A percentile compares a stretch with the other conserved stretches of the same genome.
Evolutionary conservation across 768 basidiomycete genomes (phyloP).

Genomic region (Boletus sp.): DNA sequence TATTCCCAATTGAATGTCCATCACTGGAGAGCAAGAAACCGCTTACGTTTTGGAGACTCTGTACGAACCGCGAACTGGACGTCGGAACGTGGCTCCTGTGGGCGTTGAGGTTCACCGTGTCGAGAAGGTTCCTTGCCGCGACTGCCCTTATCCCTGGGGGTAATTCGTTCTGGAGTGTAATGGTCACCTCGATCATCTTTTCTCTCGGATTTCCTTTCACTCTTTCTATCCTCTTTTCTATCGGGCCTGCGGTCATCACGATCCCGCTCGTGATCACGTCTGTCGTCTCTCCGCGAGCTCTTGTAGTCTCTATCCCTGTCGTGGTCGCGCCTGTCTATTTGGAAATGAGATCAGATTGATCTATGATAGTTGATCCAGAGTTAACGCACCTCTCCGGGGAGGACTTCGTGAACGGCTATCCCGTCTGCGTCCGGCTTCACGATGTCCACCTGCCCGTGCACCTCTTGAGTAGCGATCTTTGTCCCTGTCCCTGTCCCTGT

Average conservation of each 20-base stretch:
- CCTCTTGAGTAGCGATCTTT: conserved; percentile 45
- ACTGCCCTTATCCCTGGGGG: conserved; percentile 27
- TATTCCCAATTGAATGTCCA: background rate
- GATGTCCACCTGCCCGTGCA: conserved; percentile 31
- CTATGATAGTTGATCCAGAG: background rate
- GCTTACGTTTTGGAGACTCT: conserved; percentile 17
- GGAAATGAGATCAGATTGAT: background rate
- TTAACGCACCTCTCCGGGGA: conserved; percentile 32
- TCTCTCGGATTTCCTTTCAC: conserved; percentile 30
- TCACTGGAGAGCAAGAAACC: background rate
- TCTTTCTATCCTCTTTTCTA: conserved; percentile 32
- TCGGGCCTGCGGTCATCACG: conserved; percentile 33
- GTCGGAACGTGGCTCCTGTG: conserved; percentile 19
- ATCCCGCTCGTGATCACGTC: conserved; percentile 31
- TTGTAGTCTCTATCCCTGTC: conserved; percentile 41
- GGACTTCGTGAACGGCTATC: conserved; percentile 41
- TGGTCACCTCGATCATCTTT: conserved; percentile 42
- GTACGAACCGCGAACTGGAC: conserved; percentile 7
- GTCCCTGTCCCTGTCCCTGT: conserved; percentile 33
- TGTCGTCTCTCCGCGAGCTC: conserved; percentile 33
- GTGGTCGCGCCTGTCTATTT: conserved; percentile 35
- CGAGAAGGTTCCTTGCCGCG: conserved; percentile 23
- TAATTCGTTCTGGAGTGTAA: conserved; percentile 38
- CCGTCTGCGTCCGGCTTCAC: conserved; percentile 35
- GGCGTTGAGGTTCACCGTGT: conserved; percentile 23